Conservation (phyloP, 352 stramenopile species). For the Globisporangium canariense region DNA sequence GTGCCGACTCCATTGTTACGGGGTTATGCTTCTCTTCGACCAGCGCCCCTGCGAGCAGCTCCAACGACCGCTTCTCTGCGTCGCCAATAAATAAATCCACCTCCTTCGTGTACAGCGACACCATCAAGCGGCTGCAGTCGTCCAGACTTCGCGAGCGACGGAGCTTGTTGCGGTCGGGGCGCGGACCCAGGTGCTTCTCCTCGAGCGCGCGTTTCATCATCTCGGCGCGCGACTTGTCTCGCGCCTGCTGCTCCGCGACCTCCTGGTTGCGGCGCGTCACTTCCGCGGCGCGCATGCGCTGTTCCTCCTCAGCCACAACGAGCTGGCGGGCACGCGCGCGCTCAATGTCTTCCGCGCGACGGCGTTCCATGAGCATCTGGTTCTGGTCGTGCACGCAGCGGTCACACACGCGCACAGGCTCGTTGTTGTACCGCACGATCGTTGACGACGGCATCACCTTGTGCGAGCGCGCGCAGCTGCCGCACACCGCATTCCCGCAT, state of each 20-base stretch:
- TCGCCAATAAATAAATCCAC: constrained; percentile 53
- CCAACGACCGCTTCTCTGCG: constrained; percentile 51
- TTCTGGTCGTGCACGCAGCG: constrained; percentile 74
- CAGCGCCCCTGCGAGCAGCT: constrained; percentile 24
- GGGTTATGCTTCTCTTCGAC: constrained; percentile 13
- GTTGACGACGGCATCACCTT: constrained; percentile 67
- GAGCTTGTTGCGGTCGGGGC: constrained; percentile 41
- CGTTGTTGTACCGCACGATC: constrained; percentile 74
- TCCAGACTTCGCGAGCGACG: constrained; percentile 47
- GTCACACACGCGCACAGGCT: constrained; percentile 80
- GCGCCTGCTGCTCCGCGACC: constrained; percentile 35
- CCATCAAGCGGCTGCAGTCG: constrained; percentile 33
- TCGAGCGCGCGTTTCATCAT: constrained; percentile 47
- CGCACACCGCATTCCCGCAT: constrained; percentile 78
- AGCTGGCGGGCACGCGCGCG: constrained; percentile 68
- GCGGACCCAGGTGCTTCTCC: constrained; percentile 54
- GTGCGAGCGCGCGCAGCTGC: constrained; percentile 67
- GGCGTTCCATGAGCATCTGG: constrained; percentile 66
- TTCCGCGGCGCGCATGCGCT: constrained; percentile 53
- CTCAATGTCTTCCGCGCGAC: constrained; percentile 66
- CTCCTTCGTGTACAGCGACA: constrained; percentile 41
- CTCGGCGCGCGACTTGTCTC: constrained; percentile 35
- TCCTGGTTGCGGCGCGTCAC: constrained; percentile 50
- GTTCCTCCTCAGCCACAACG: constrained; percentile 60
- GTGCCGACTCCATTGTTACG: constrained; percentile 20